A percentile compares a stretch with the other conserved stretches of the same genome.
Evolutionary conservation across 1,284 basidiomycete species (phyloP).

Genomic region (Termitomyces sp.): DNA sequence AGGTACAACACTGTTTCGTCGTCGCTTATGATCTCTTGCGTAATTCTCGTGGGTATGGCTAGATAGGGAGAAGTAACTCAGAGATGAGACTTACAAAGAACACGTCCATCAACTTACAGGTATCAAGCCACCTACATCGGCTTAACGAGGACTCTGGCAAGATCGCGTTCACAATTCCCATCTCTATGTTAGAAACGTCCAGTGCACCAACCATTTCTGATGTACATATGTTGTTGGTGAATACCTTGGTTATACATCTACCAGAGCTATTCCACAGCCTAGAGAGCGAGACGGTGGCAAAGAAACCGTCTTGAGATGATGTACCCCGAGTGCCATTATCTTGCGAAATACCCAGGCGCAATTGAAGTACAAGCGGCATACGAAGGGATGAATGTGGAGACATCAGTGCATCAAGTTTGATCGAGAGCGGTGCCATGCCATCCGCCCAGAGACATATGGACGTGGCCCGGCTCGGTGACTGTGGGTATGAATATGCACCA

Average conservation of each 20-base stretch:
- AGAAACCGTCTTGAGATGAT: conserved; percentile 56
- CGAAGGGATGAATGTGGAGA: conserved; percentile 26
- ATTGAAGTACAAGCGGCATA: conserved; percentile 30
- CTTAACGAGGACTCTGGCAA: conserved; percentile 58
- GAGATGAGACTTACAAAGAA: conserved; percentile 8
- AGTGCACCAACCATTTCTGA: conserved; percentile 49
- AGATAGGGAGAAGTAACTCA: conserved; percentile 24
- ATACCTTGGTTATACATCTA: conserved; percentile 59
- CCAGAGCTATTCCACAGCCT: conserved; percentile 46
- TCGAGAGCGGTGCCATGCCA: conserved; percentile 56
- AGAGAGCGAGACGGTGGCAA: conserved; percentile 51
- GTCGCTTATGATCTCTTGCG: conserved; percentile 65
- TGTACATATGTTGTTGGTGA: conserved; percentile 43
- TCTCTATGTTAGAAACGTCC: conserved; percentile 38
- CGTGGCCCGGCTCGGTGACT: conserved; percentile 32
- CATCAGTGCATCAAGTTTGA: conserved; percentile 47
- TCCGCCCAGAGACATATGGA: conserved; percentile 54
- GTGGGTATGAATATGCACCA: conserved; percentile 7
- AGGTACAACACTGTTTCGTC: conserved; percentile 55
- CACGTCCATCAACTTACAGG: conserved; percentile 26
- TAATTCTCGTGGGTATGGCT: conserved; percentile 51
- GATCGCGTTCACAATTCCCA: conserved; percentile 41
- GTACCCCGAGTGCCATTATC: conserved; percentile 44
- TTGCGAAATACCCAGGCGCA: conserved; percentile 48
- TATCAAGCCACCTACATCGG: conserved; percentile 59